Conservation (phyloP, 768 basidiomycete species). For the Psilocybe azurescens region DNA sequence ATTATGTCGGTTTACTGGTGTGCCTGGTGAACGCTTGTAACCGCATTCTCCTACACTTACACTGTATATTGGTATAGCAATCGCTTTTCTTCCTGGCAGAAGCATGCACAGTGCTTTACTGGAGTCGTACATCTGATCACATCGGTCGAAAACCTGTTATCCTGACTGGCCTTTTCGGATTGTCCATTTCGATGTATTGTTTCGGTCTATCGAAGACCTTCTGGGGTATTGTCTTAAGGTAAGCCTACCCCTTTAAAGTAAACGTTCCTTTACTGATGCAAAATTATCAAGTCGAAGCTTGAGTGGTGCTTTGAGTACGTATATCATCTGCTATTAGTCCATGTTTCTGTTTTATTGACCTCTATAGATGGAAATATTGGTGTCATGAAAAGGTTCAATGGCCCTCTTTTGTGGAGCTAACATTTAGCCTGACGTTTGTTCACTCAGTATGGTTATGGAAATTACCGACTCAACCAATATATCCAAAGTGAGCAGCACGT, state of each 20-base stretch:
- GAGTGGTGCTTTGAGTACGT: slow-evolving; percentile 72
- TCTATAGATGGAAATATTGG: slow-evolving; percentile 61
- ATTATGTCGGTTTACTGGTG: slow-evolving; percentile 82
- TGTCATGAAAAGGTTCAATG: slow-evolving; percentile 58
- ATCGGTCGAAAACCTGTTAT: slow-evolving; percentile 81
- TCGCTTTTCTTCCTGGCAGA: slow-evolving; percentile 80
- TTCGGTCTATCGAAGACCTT: slow-evolving; percentile 78
- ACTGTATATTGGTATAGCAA: slow-evolving; percentile 49
- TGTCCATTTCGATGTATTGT: slow-evolving; percentile 72
- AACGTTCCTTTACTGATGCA: neutral
- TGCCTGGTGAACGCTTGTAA: neutral
- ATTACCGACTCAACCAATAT: slow-evolving; percentile 76
- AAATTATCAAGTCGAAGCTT: slow-evolving; percentile 57
- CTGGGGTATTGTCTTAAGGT: slow-evolving; percentile 63
- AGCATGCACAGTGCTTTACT: slow-evolving; percentile 74
- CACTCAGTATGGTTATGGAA: slow-evolving; percentile 67
- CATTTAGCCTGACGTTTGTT: neutral
- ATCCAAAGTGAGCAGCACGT: slow-evolving; percentile 46
- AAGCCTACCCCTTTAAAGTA: neutral
- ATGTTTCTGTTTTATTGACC: neutral
- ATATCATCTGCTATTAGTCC: neutral
- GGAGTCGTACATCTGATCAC: slow-evolving; percentile 75
- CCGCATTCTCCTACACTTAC: neutral
- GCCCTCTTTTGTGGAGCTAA: neutral
- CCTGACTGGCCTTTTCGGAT: slow-evolving; percentile 64